These are phyloP conservation scores for Panicum miliaceum DNA, from an alignment of 176 grass and related monocot genomes.

Conservation along the genomic window DNA sequence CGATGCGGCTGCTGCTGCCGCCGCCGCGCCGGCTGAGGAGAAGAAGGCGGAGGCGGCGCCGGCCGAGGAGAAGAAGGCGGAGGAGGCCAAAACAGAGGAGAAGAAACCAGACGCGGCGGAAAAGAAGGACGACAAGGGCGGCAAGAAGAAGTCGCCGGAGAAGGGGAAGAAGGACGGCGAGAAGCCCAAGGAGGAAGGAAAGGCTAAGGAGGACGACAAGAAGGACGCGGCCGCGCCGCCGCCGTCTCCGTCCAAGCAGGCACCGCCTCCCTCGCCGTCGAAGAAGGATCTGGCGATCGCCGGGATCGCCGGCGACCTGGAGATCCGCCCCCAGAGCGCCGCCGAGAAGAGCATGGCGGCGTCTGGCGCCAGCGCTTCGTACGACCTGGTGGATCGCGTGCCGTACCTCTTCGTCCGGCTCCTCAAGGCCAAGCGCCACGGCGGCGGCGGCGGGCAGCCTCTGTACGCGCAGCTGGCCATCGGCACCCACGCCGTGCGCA, in stretches of 20 bases:
- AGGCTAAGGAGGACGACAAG: constrained; percentile 53
- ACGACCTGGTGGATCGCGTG: constrained; percentile 88
- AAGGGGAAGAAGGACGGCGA: constrained; percentile 64
- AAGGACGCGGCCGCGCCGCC: constrained; percentile 35
- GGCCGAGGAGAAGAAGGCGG: constrained; percentile 56
- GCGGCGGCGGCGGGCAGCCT: constrained; percentile 25
- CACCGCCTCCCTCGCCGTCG: constrained; percentile 52
- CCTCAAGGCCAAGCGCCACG: constrained; percentile 80
- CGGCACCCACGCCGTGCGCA: constrained; percentile 79
- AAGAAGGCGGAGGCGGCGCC: constrained; percentile 44
- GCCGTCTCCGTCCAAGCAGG: constrained; percentile 42
- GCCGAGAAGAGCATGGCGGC: constrained; percentile 57
- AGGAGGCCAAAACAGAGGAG: constrained; percentile 52
- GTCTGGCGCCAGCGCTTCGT: constrained; percentile 47
- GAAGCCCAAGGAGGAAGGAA: constrained; percentile 54
- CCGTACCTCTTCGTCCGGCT: constrained; percentile 91
- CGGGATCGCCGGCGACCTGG: constrained; percentile 62
- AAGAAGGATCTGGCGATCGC: constrained; percentile 59
- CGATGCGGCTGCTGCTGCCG: neutral
- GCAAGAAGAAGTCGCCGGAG: constrained; percentile 60
- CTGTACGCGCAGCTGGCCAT: constrained; percentile 73
- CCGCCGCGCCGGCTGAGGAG: constrained; percentile 35
- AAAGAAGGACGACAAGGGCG: constrained; percentile 53
- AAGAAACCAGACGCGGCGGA: constrained; percentile 49
- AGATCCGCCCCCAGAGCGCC: constrained; percentile 61